These are phyloP conservation scores for Lodderomyces orthopsilosis DNA, from an alignment of 1,139 yeast genomes.

Conservation along the genomic window DNA sequence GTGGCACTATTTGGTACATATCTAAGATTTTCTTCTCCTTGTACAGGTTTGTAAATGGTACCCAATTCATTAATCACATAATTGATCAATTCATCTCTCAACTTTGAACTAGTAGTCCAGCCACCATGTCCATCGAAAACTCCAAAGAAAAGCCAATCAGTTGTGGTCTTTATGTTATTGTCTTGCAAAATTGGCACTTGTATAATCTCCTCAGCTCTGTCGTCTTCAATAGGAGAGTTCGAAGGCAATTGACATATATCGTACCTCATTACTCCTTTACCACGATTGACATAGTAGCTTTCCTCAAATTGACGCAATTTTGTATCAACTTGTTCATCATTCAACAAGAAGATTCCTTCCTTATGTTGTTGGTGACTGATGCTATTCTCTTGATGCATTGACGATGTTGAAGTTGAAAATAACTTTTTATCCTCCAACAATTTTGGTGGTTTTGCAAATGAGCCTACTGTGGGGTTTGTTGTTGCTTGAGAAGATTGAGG, in stretches of 20 bases:
- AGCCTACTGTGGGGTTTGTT: neutral
- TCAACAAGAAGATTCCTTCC: slow-evolving; percentile 47
- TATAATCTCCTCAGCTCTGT: slow-evolving; percentile 80
- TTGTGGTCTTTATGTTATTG: slow-evolving; percentile 50
- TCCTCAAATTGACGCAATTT: slow-evolving; percentile 75
- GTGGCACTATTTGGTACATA: slow-evolving; percentile 62
- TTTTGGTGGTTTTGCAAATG: slow-evolving; percentile 8
- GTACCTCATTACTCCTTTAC: slow-evolving; percentile 88
- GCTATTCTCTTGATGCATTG: slow-evolving; percentile 39
- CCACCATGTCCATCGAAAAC: slow-evolving; percentile 98
- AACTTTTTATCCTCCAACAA: slow-evolving; percentile 26
- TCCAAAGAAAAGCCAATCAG: slow-evolving; percentile 96
- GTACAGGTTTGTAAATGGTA: slow-evolving; percentile 57
- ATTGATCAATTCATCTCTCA: slow-evolving; percentile 74
- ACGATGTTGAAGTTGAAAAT: slow-evolving; percentile 46
- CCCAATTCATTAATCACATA: slow-evolving; percentile 78
- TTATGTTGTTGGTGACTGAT: slow-evolving; percentile 45
- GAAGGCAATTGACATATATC: slow-evolving; percentile 89
- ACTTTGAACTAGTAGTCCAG: slow-evolving; percentile 84
- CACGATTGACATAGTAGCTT: slow-evolving; percentile 74
- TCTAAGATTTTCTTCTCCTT: slow-evolving; percentile 47
- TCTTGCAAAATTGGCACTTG: slow-evolving; percentile 70
- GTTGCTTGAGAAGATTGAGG: slow-evolving; percentile 5
- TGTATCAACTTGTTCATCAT: slow-evolving; percentile 72
- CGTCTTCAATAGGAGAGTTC: slow-evolving; percentile 94